These are phyloP conservation scores for Aphanomyces astaci DNA, from an alignment of 352 stramenopile genomes.

Conservation along the genomic window DNA sequence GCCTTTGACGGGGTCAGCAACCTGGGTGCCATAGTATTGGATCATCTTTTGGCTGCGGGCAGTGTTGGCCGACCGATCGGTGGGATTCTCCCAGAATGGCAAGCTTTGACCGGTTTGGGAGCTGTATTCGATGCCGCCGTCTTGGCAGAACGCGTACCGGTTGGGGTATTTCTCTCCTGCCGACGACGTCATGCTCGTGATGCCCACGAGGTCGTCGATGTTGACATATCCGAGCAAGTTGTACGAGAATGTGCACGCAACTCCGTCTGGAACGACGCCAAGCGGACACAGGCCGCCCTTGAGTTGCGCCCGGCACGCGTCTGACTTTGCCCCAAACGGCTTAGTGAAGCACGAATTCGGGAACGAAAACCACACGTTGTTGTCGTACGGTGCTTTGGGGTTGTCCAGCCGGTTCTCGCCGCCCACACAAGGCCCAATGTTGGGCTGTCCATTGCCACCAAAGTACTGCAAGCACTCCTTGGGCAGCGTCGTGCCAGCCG, in stretches of 20 bases:
- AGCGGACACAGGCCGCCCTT: constrained; percentile 28
- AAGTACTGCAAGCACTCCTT: constrained; percentile 29
- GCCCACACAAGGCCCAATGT: constrained; percentile 40
- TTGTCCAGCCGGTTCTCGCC: constrained; percentile 32
- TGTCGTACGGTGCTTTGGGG: constrained; percentile 39
- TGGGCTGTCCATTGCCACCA: constrained; percentile 4
- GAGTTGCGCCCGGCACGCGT: not conserved
- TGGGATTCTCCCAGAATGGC: constrained; percentile 47
- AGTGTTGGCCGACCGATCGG: constrained; percentile 30
- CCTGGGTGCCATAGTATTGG: constrained; percentile 32
- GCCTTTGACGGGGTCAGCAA: constrained; percentile 13
- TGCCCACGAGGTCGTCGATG: constrained; percentile 57
- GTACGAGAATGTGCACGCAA: constrained; percentile 57
- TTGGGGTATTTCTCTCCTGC: constrained; percentile 32
- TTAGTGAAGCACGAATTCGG: constrained; percentile 45
- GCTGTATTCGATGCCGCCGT: constrained; percentile 30
- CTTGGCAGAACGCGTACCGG: constrained; percentile 49
- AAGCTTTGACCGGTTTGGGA: constrained; percentile 28
- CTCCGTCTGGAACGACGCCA: constrained; percentile 27
- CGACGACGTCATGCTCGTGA: constrained; percentile 39
- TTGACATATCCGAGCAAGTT: constrained; percentile 44
- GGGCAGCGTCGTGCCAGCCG: constrained; percentile 22
- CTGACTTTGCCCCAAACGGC: constrained; percentile 35
- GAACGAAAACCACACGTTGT: constrained; percentile 60
- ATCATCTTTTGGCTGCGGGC: constrained; percentile 33